These are phyloP conservation scores for Trichoderma gamsii DNA, from an alignment of 495 filamentous ascomycete species.

Conservation along the genomic window DNA sequence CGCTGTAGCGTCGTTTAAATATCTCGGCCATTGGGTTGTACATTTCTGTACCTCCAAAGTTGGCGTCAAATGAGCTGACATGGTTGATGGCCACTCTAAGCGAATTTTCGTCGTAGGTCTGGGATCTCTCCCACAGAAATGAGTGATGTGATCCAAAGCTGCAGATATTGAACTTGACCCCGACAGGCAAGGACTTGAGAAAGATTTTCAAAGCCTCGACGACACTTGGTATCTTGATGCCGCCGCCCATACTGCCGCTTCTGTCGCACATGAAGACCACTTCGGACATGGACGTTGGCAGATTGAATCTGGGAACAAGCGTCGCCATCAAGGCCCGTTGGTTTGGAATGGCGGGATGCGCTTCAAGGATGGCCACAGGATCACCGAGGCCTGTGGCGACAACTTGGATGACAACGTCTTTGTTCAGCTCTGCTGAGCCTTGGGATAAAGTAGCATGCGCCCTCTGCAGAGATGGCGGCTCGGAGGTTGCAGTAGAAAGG, in stretches of 20 bases:
- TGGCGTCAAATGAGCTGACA: conserved; percentile 41
- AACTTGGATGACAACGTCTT: conserved; percentile 51
- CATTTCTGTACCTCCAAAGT: conserved; percentile 68
- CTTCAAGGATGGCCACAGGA: conserved; percentile 58
- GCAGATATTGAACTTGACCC: conserved; percentile 68
- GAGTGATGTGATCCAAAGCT: conserved; percentile 52
- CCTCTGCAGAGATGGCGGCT: conserved; percentile 44
- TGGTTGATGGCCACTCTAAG: conserved; percentile 47
- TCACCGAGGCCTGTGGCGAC: conserved; percentile 48
- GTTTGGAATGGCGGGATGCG: conserved; percentile 50
- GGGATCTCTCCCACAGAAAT: conserved; percentile 56
- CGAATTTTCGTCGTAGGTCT: conserved; percentile 45
- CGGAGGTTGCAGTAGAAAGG: conserved; percentile 38
- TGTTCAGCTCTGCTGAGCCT: conserved; percentile 38
- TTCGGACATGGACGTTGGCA: conserved; percentile 50
- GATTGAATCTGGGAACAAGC: conserved; percentile 58
- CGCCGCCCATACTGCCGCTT: conserved; percentile 54
- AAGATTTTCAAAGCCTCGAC: conserved; percentile 57
- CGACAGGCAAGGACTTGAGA: conserved; percentile 61
- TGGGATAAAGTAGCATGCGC: conserved; percentile 58
- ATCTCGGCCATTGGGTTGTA: conserved; percentile 45
- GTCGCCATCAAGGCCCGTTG: conserved; percentile 63
- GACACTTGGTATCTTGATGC: conserved; percentile 47
- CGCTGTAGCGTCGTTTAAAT: conserved; percentile 43
- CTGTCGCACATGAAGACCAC: conserved; percentile 67